Evolutionary conservation across 2,329 filamentous ascomycete genomes (phyloP), one percentile per base, ranked within the genome.

Genomic region (Colletotrichum magnum): DNA sequence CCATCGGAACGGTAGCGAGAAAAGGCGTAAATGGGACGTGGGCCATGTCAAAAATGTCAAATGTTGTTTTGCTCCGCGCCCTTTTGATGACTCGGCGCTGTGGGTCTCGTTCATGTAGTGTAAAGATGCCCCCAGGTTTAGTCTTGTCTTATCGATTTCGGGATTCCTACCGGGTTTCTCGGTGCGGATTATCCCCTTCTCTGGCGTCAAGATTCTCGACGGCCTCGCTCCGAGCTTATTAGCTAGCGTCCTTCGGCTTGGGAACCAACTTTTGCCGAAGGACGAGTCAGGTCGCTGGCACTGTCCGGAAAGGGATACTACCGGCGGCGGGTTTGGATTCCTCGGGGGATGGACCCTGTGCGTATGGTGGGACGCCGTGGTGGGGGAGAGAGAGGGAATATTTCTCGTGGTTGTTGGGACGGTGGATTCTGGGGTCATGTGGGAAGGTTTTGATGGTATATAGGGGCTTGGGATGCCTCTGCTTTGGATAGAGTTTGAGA

Each of bases 31-130:
- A n/a, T n/a, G 13, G 28, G 53, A 21, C 32, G n/a, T 6, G 6
- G 32, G 16, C 18, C 13, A 52, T 62, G 58, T 62, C 36, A 16
- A 57, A 57, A 57, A 43, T 50, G 47, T 50, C n/a, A 50, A 50
- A 45, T 32, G 13, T 43, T 12, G 21, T 36, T 18, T 21, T 21
- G 6, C 15, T 4, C 9, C 32, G 36, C 50, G 57, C 24, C 58
- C 54, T 58, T 32, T 15, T 32, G 12, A 47, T 47, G 54, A 58
- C 41, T 45, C 36, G n/a, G 41, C 6, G 41, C 7, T 36, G 41
- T 15, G 41, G 41, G 41, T 43, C 41, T n/a, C n/a, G n/a, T n/a
- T n/a, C n/a, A n/a, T n/a, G n/a, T 6, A 32, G 32, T 2, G 9
- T 36, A 7, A 36, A 7, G 7, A 36, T 36, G 32, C 7, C 32